Percentiles rank a stretch among this genome's conserved stretches.
Evolutionary conservation across 2,329 filamentous ascomycete genomes (phyloP).

Genomic region (Berkeleyomyces basicola): DNA sequence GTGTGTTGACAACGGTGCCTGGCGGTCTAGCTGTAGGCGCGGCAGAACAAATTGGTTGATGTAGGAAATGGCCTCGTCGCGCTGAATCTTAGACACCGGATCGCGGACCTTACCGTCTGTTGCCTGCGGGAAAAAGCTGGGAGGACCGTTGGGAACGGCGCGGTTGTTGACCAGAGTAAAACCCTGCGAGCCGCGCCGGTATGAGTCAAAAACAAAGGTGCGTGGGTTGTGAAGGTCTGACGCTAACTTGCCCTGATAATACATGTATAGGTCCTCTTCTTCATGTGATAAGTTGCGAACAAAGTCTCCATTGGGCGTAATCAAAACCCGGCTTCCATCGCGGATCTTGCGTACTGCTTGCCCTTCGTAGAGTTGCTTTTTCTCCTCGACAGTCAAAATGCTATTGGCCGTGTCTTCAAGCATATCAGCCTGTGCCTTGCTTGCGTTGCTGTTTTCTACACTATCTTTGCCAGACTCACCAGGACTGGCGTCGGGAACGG

Average conservation of each 20-base stretch:
- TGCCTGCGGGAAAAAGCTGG: conserved; percentile 41
- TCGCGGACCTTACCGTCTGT: conserved; percentile 34
- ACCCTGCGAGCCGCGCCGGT: conserved; percentile 28
- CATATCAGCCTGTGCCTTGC: conserved; percentile 9
- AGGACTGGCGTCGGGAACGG: not conserved
- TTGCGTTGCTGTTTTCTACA: not conserved
- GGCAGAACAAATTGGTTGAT: conserved; percentile 54
- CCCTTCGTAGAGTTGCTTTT: conserved; percentile 36
- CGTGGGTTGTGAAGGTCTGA: conserved; percentile 33
- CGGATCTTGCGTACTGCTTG: conserved; percentile 42
- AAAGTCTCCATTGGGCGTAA: conserved; percentile 62
- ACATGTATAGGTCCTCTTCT: conserved; percentile 54
- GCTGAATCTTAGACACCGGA: conserved; percentile 47
- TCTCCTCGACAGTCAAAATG: conserved; percentile 37
- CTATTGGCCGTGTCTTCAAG: conserved; percentile 13
- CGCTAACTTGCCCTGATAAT: conserved; percentile 45
- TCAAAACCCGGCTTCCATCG: conserved; percentile 46
- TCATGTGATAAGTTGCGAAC: conserved; percentile 53
- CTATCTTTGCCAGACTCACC: not conserved
- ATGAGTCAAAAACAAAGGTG: conserved; percentile 32
- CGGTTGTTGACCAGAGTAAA: conserved; percentile 47
- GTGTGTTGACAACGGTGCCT: not conserved
- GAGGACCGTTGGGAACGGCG: conserved; percentile 46
- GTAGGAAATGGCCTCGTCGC: conserved; percentile 49
- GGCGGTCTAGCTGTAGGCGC: conserved; percentile 18